Percentiles rank a stretch among this genome's conserved stretches.
These are phyloP conservation scores for Colletotrichum truncatum DNA, from an alignment of 2,329 filamentous ascomycete species.

Conservation along the genomic window DNA sequence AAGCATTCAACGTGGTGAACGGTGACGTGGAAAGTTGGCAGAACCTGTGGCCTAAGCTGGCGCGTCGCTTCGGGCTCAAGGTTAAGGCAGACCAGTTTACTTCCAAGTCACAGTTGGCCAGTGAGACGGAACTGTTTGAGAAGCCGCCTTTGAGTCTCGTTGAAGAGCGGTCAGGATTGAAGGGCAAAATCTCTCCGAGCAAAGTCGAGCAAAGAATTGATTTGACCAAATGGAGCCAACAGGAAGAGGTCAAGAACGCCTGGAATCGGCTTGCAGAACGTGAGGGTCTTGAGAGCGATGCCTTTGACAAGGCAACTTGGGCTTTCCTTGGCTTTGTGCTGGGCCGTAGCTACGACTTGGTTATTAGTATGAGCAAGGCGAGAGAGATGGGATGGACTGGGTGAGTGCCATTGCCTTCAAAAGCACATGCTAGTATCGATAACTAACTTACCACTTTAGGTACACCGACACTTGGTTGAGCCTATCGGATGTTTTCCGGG, in stretches of 20 bases:
- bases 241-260: slow-evolving; percentile 44
- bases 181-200: slow-evolving; percentile 36
- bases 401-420: slow-evolving; percentile 32
- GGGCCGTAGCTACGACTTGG: slow-evolving; percentile 49
- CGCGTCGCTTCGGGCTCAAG: slow-evolving; percentile 43
- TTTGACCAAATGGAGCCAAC: slow-evolving; percentile 50
- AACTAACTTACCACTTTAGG: slow-evolving; percentile 8
- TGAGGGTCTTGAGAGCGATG: slow-evolving; percentile 45
- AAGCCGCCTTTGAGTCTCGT: slow-evolving; percentile 41
- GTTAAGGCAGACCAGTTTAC: slow-evolving; percentile 43
- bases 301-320: slow-evolving; percentile 53
- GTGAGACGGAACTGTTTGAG: slow-evolving; percentile 32
- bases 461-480: slow-evolving; percentile 42
- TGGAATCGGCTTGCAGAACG: slow-evolving; percentile 50
- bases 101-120: slow-evolving; percentile 27
- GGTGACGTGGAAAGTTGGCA: slow-evolving; percentile 52
- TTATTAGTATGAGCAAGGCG: slow-evolving; percentile 54
- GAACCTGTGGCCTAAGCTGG: slow-evolving; percentile 50
- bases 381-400: slow-evolving; percentile 52
- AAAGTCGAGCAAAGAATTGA: slow-evolving; percentile 50
- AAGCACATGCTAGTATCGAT: not conserved
- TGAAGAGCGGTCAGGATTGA: slow-evolving; percentile 38
- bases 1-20: slow-evolving; percentile 46
- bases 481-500: slow-evolving; percentile 36
- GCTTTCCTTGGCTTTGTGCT: slow-evolving; percentile 50